Conservation (phyloP, 148 eudicot species). For the Silene uniflora region DNA sequence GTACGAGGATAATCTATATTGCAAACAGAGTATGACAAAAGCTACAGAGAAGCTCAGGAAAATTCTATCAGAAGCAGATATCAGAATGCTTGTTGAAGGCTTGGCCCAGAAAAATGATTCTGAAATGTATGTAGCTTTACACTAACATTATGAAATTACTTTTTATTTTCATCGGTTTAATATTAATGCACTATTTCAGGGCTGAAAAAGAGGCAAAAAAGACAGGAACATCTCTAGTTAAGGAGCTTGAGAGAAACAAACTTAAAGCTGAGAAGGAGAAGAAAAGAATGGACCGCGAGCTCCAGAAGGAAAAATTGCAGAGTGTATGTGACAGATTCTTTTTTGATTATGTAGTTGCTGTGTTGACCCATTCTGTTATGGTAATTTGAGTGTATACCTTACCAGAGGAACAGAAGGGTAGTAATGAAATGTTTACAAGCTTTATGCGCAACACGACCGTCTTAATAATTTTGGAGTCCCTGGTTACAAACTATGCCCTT, state of each 20-base stretch:
- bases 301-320: constrained; percentile 75
- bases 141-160: neutral
- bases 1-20: constrained; percentile 36
- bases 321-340: constrained; percentile 46
- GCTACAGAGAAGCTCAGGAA: constrained; percentile 63
- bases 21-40: constrained; percentile 44
- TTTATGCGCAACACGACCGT: neutral
- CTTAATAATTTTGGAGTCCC: neutral
- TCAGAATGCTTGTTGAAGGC: constrained; percentile 50
- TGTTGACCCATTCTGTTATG: neutral
- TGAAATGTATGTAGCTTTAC: constrained; percentile 51
- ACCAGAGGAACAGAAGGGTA: neutral
- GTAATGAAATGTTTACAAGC: no score
- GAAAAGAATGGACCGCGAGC: constrained; percentile 69
- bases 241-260: constrained; percentile 72
- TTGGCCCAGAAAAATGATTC: constrained; percentile 54
- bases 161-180: constrained; percentile 9
- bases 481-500: neutral
- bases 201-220: constrained; percentile 55
- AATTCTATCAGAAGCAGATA: constrained; percentile 75
- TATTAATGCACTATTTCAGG: constrained; percentile 37
- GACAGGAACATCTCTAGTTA: constrained; percentile 47
- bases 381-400: neutral
- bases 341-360: constrained; percentile 10
- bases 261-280: constrained; percentile 75